Percentiles rank a stretch among this genome's conserved stretches.
Evolutionary conservation across 352 stramenopile genomes (phyloP).

Genomic region (Pythium sp.): DNA sequence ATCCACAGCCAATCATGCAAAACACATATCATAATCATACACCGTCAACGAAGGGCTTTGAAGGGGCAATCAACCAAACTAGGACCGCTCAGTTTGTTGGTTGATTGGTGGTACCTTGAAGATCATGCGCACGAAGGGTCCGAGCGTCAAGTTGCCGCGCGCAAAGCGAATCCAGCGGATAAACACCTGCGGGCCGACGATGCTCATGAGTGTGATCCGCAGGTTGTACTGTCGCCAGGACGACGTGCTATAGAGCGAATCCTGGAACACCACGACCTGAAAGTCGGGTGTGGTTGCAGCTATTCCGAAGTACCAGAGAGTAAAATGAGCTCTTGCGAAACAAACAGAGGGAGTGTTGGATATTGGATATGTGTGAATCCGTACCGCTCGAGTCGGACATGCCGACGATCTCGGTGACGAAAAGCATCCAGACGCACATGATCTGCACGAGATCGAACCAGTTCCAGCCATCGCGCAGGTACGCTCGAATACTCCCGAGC

Average conservation of each 20-base stretch:
- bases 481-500: conserved; percentile 47
- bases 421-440: conserved; percentile 61
- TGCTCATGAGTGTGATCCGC: conserved; percentile 74
- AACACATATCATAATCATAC: background rate
- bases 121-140: conserved; percentile 84
- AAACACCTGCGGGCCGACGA: conserved; percentile 75
- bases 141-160: conserved; percentile 57
- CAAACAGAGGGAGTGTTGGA: background rate
- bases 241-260: conserved; percentile 53
- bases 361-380: background rate
- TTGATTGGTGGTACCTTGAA: conserved; percentile 47
- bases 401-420: conserved; percentile 47
- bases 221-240: conserved; percentile 69
- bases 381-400: conserved; percentile 33
- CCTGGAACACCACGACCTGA: conserved; percentile 49
- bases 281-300: conserved; percentile 37
- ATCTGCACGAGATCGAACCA: conserved; percentile 78
- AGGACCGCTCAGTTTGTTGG: background rate
- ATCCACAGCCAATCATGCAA: background rate
- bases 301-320: background rate
- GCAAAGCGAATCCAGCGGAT: conserved; percentile 83
- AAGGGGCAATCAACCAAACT: background rate
- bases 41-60: background rate
- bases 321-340: background rate
- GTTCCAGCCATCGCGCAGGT: conserved; percentile 75